These are phyloP conservation scores for Sugiyamaella floridensis DNA, from an alignment of 805 yeast species.

Conservation along the genomic window DNA sequence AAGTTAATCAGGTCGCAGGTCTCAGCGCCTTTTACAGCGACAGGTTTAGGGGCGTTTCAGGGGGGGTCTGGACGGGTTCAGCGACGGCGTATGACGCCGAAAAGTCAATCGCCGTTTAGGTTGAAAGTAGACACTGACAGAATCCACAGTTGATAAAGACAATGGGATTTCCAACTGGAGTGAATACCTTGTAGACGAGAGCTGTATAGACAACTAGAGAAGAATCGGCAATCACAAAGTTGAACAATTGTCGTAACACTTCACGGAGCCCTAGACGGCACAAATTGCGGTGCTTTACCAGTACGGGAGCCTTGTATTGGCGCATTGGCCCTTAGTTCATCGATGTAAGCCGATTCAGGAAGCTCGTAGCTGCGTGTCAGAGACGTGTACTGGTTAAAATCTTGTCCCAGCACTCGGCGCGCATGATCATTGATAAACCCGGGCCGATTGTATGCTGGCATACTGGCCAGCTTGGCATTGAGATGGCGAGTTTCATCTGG, in stretches of 20 bases:
- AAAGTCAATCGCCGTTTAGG: not conserved
- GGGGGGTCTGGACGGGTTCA: not conserved
- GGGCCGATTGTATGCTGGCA: constrained; percentile 2
- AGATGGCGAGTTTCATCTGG: not conserved
- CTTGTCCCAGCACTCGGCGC: not conserved
- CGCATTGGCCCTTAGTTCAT: not conserved
- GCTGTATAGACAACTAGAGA: too few relatives aligned
- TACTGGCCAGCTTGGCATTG: not conserved
- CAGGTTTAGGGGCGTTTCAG: not conserved
- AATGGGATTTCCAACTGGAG: too few relatives aligned
- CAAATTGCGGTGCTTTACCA: too few relatives aligned
- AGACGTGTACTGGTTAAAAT: not conserved
- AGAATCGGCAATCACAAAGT: too few relatives aligned
- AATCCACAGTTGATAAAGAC: not conserved
- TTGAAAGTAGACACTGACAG: not conserved
- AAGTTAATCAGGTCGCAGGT: too few relatives aligned
- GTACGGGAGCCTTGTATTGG: not conserved
- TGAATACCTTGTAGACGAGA: too few relatives aligned
- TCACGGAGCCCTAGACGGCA: too few relatives aligned
- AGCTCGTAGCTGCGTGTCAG: not conserved
- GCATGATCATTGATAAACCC: constrained; percentile 2
- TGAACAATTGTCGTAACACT: too few relatives aligned
- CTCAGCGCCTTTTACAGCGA: not conserved
- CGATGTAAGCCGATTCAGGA: constrained; percentile 3
- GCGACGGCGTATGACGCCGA: not conserved